Evolutionary conservation across 352 stramenopile genomes (phyloP), one percentile per base, ranked within the genome.

Genomic region (Phytopythium cucurbitacearum): DNA sequence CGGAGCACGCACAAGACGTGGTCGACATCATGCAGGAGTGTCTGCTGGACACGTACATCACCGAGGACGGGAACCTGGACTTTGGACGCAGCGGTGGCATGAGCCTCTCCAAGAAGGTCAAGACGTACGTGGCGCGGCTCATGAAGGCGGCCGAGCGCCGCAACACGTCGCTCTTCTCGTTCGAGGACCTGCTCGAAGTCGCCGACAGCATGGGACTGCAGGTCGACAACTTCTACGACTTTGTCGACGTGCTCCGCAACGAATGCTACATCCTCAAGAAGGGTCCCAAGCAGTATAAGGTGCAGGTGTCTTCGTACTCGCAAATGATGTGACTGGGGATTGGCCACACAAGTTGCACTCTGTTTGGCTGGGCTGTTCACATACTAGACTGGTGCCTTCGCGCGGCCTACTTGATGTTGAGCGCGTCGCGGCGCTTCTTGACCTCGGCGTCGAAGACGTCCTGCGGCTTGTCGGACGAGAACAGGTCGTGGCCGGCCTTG

Each of bases 1-100:
- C 82, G 35, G 67, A 97, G 62, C 95, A 99, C 64, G 96, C 96
- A 2, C 71, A 97, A 66, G 96, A 99, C 73, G 96, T 99, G 13
- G 89, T 99, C 7, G 90, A 98, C 46, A 81, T 99, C 40, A 97
- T 99, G 90, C 82, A 96, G 49, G 87, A 97, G 56, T 97, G 85
- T 48, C 60, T 98, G 16, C 71, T 94, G 39, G 86, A 98, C 60
- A 94, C 94, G 53, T 87, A 92, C 62, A 87, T 68, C 11, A 93
- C 95, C 21, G 92, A 97, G 48, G 77, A 79, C 48, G 91, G 91
- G 2, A 76, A 76, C 34, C 58, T 98, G 44, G 92, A 98, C 59
- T 93, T 94, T 55, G 71, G 79, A 13, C 71, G 82, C 15, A 89
- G 64, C 32, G 76, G 82, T 15, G 71, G 70, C 50, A 83, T 87